Conservation (phyloP, 257 asterid species). For the Misopates orontium region DNA sequence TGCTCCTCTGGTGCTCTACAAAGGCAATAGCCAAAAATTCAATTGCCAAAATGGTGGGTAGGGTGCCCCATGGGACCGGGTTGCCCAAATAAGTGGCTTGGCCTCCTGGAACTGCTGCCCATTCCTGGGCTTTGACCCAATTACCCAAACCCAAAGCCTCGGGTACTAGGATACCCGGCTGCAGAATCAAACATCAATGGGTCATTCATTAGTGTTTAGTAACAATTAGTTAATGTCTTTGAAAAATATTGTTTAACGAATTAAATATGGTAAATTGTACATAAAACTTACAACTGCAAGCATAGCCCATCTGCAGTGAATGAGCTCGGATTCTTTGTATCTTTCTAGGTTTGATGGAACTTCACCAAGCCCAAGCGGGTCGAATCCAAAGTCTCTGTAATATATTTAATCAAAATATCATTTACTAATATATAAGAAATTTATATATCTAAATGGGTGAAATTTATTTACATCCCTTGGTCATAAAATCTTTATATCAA, state of each 20-base stretch:
- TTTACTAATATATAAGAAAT: too few relatives aligned
- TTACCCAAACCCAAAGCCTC: conserved; percentile 95
- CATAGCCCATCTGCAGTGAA: conserved; percentile 99
- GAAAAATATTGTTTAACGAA: background rate
- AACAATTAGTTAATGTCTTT: background rate
- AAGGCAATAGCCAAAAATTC: conserved; percentile 88
- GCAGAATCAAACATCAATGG: conserved; percentile 25
- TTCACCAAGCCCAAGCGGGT: conserved; percentile 90
- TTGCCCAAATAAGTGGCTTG: conserved; percentile 91
- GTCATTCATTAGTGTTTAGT: background rate
- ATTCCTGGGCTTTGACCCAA: conserved; percentile 96
- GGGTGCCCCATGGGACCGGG: conserved; percentile 98
- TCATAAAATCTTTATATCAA: too few relatives aligned
- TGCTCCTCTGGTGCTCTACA: conserved; percentile 93
- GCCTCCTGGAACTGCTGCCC: conserved; percentile 96
- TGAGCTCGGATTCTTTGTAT: conserved; percentile 87
- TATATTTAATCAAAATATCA: too few relatives aligned
- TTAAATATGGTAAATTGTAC: background rate
- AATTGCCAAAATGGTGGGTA: conserved; percentile 80
- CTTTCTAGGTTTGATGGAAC: conserved; percentile 87
- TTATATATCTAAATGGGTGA: too few relatives aligned
- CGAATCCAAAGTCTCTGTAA: conserved; percentile 87
- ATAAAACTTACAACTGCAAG: conserved; percentile 68
- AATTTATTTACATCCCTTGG: too few relatives aligned
- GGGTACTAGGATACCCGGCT: conserved; percentile 82